Conservation (phyloP, 352 stramenopile species). For the Phytophthora niederhauseri region DNA sequence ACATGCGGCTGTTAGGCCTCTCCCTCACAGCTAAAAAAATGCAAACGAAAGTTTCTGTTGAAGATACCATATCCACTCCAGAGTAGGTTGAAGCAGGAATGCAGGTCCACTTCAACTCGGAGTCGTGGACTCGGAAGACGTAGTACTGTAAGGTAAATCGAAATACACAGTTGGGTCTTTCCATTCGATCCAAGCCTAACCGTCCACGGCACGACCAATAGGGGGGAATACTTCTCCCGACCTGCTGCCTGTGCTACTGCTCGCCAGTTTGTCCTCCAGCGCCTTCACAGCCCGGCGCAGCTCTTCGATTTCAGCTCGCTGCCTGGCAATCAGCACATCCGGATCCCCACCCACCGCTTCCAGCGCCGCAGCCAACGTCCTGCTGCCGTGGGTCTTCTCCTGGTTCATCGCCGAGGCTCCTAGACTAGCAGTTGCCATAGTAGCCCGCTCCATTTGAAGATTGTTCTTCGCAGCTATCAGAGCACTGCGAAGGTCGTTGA, state of each 20-base stretch:
- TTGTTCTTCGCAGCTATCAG: conserved; percentile 78
- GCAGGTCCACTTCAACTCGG: too few relatives aligned
- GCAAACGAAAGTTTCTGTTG: too few relatives aligned
- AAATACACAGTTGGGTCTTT: too few relatives aligned
- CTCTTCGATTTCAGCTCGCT: conserved; percentile 74
- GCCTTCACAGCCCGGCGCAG: conserved; percentile 79
- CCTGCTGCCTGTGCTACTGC: conserved; percentile 11
- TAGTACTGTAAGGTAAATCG: too few relatives aligned
- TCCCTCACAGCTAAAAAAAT: too few relatives aligned
- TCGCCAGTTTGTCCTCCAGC: conserved; percentile 69
- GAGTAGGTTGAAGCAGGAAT: too few relatives aligned
- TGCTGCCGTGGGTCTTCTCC: conserved; percentile 26
- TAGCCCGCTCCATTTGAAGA: conserved; percentile 80
- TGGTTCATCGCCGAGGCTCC: conserved; percentile 29
- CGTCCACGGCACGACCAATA: conserved; percentile 41
- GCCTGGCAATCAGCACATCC: conserved; percentile 57
- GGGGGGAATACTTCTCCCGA: conserved; percentile 38
- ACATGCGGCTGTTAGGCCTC: too few relatives aligned
- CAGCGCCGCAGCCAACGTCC: conserved; percentile 22
- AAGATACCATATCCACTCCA: too few relatives aligned
- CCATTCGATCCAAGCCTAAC: conserved; percentile 17
- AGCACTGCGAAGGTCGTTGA: conserved; percentile 90
- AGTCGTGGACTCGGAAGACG: too few relatives aligned
- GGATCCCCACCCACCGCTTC: conserved; percentile 47
- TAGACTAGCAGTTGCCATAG: conserved; percentile 32